Evolutionary conservation across 352 stramenopile species (phyloP).

Genomic region (Phytopythium oedochilum): DNA sequence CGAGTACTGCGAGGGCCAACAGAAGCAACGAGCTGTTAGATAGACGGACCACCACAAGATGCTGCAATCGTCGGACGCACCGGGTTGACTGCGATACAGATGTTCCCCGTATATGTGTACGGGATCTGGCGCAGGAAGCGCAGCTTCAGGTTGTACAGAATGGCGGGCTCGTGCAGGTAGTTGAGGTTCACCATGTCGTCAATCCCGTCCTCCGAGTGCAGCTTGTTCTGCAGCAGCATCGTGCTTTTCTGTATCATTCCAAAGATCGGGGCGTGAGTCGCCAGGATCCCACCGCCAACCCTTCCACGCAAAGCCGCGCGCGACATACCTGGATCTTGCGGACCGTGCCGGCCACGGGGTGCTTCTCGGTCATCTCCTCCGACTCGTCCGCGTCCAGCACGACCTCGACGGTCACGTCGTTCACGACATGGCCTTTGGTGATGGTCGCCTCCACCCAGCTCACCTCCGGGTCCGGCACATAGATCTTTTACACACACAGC

Average conservation of each 20-base stretch:
- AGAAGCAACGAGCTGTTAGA: conserved; percentile 1
- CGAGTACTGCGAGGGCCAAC: conserved; percentile 66
- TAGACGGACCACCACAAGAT: not conserved
- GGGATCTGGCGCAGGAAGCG: conserved; percentile 87
- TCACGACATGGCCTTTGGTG: conserved; percentile 76
- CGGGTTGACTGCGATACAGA: conserved; percentile 97
- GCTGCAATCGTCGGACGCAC: conserved; percentile 49
- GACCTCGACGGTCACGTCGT: conserved; percentile 77
- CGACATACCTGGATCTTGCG: conserved; percentile 40
- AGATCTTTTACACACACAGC: conserved; percentile 39
- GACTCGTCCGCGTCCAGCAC: conserved; percentile 60
- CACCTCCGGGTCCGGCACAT: conserved; percentile 75
- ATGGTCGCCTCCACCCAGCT: conserved; percentile 82
- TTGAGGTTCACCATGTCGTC: conserved; percentile 87
- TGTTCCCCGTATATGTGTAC: conserved; percentile 96
- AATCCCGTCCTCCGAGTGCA: conserved; percentile 47
- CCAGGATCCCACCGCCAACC: not conserved
- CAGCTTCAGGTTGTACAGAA: conserved; percentile 90
- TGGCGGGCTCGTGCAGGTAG: conserved; percentile 90
- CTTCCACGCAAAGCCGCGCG: not conserved
- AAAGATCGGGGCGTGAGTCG: not conserved
- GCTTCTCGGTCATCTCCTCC: conserved; percentile 62
- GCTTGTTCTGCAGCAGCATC: conserved; percentile 74
- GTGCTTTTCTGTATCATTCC: conserved; percentile 47
- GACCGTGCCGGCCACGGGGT: conserved; percentile 45